A percentile compares a stretch with the other conserved stretches of the same genome.
Evolutionary conservation across 1,284 basidiomycete genomes (phyloP).

Genomic region (Ganoderma lingzhi): DNA sequence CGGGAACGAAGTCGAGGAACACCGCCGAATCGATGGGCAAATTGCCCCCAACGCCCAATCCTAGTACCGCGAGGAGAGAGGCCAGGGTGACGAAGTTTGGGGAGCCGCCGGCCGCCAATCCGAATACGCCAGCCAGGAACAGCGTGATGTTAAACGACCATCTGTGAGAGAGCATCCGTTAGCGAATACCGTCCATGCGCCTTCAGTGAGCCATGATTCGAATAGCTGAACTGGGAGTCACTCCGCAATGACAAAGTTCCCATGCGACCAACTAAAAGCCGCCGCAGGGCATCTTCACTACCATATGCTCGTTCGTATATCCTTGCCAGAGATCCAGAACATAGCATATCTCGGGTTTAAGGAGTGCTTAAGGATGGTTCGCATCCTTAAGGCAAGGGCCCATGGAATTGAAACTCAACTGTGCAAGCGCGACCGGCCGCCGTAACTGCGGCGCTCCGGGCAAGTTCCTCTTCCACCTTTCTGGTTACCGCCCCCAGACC

Average conservation of each 20-base stretch:
- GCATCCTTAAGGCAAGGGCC: no score
- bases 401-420: neutral
- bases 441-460: neutral
- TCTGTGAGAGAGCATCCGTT: conserved; percentile 36
- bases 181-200: neutral
- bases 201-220: neutral
- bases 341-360: neutral
- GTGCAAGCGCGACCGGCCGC: neutral
- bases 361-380: no score
- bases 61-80: conserved; percentile 52
- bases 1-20: conserved; percentile 73
- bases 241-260: neutral
- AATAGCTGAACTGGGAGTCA: neutral
- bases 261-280: neutral
- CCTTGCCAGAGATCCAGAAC: neutral
- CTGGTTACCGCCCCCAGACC: neutral
- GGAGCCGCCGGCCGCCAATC: conserved; percentile 54
- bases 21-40: conserved; percentile 72
- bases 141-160: conserved; percentile 73
- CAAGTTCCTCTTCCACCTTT: neutral
- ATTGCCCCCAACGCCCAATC: conserved; percentile 62
- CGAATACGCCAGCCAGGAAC: conserved; percentile 65
- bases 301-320: neutral
- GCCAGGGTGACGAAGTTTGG: conserved; percentile 53
- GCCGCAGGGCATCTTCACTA: neutral